Evolutionary conservation across 2,329 filamentous ascomycete species (phyloP), one percentile per base, ranked within the genome.

Genomic region (Phyllosticta citriasiana): DNA sequence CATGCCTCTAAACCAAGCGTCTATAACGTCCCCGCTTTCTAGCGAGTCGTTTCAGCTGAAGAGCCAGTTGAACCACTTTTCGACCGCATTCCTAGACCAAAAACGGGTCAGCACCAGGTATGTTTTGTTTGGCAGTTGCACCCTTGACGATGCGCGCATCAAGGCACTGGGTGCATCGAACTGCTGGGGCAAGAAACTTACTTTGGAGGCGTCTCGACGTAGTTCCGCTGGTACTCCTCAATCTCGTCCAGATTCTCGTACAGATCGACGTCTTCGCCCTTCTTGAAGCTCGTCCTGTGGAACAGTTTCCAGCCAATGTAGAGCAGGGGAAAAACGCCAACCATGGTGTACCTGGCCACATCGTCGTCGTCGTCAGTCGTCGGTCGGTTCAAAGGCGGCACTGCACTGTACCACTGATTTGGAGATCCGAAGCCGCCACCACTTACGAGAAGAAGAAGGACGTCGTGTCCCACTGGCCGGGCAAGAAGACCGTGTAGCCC

Each of bases 401-500:
- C 27, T 5, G 14, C n/a, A 7, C 40, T 22, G 19, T 22, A 22
- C 1, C 1, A 22, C 19, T 22, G 14, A n/a, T 16, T 16, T 19
- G 14, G 12, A 4, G 40, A n/a, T n/a, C 4, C 14, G 54, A 12
- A 22, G 19, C 19, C 19, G 24, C 16, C 22, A 9, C 4, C 22
- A 84, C 65, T 71, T 66, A 84, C 73, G 85, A 88, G 72, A 91
- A 90, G 27, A 93, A 72, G 70, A 93, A 94, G 6, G 82, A 84
- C 6, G 86, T 80, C 0, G 88, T 70, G 63, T 84, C 80, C 89
- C 88, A 93, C 4, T 80, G 79, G 2, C 78, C 79, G 0, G 87
- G 85, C 54, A 92, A 71, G 67, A 93, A 94, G 1, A 92, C 87
- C 0, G 85, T 81, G 64, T 91, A 93, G 0, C 89, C 89, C 8